These are phyloP conservation scores for Brachypodium distachyon DNA, from an alignment of 202 grass and related monocot species.

Conservation along the genomic window DNA sequence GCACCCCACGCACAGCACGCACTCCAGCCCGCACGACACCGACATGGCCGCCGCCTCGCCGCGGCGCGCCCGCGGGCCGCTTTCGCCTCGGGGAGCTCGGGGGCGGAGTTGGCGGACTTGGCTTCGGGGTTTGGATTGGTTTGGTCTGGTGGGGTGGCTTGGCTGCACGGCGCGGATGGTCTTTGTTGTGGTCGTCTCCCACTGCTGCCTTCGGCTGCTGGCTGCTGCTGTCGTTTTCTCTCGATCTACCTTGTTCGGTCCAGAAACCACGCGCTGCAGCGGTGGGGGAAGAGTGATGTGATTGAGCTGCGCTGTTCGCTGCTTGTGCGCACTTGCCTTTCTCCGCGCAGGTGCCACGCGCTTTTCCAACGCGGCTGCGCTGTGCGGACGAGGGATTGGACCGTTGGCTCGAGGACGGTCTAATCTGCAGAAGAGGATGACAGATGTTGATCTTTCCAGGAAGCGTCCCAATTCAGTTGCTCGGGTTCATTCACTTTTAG, in stretches of 20 bases:
- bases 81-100: too few relatives aligned
- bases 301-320: neutral
- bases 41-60: constrained; percentile 36
- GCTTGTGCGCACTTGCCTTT: neutral
- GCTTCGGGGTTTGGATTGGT: too few relatives aligned
- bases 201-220: neutral
- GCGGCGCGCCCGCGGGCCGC: neutral
- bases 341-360: neutral
- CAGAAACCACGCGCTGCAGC: constrained; percentile 18
- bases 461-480: too few relatives aligned
- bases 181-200: neutral
- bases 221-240: neutral
- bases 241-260: neutral
- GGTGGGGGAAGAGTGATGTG: neutral
- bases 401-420: too few relatives aligned
- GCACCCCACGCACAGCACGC: constrained; percentile 81
- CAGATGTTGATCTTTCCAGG: neutral
- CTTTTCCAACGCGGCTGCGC: neutral
- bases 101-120: too few relatives aligned
- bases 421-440: neutral
- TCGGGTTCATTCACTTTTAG: too few relatives aligned
- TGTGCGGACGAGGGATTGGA: neutral
- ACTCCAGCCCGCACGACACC: constrained; percentile 88
- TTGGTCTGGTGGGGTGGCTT: too few relatives aligned
- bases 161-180: neutral